Conservation (phyloP, 352 stramenopile species). For the Phytophthora litchii region DNA sequence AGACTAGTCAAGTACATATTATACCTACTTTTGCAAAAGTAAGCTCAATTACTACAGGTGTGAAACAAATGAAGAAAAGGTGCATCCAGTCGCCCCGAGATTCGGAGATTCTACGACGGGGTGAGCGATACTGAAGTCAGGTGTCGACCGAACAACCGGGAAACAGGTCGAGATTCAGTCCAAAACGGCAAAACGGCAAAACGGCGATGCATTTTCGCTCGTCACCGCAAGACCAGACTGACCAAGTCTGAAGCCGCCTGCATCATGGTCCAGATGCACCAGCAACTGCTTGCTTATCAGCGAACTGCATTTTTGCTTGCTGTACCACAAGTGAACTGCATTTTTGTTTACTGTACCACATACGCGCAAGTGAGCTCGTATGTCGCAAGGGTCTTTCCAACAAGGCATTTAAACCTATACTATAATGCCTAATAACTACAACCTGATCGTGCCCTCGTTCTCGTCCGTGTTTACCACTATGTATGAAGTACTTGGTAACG, state of each 20-base stretch:
- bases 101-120: constrained; percentile 14
- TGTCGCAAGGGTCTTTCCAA: too few relatives aligned
- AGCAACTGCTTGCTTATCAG: too few relatives aligned
- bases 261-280: neutral
- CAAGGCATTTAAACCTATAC: too few relatives aligned
- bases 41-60: neutral
- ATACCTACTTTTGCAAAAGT: neutral
- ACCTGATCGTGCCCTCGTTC: neutral
- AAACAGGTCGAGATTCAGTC: constrained; percentile 14
- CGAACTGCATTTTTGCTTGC: too few relatives aligned
- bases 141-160: constrained; percentile 12
- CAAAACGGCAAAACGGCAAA: neutral
- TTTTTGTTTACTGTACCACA: too few relatives aligned
- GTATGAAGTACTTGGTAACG: too few relatives aligned
- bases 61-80: constrained; percentile 16
- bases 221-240: constrained; percentile 1
- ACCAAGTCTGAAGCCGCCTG: neutral
- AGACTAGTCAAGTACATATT: too few relatives aligned
- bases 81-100: neutral
- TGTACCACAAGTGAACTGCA: too few relatives aligned
- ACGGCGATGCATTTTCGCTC: neutral
- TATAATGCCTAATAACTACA: too few relatives aligned
- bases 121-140: constrained; percentile 12
- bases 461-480: constrained; percentile 1
- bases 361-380: too few relatives aligned